Base-by-base conservation (phyloP, 148 eudicot species). In the Bassia scoparia region DNA sequence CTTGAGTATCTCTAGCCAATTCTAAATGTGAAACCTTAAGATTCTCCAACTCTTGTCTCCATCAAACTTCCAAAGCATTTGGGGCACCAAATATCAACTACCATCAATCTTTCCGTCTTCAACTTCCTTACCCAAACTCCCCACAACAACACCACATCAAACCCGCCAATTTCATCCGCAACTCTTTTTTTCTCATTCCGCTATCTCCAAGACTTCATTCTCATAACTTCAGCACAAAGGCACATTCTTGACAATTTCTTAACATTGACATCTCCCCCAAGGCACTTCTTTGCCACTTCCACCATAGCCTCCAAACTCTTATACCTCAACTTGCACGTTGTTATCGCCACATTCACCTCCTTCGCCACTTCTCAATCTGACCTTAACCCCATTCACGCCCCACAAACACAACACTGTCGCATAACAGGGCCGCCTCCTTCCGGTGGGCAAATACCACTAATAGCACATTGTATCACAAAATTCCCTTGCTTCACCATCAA, bases 361-460 rank as follows among this genome's bases (percentile, higher is more conserved):
- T 73, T 80, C 1, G 96, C 93, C 69, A 85, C 80, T 44, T 90
- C 68, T 81, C 86, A 63, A 93, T 86, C 77, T 74, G 66, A 87
- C 84, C 67, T 75, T 66, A 49, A 90, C 60, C 23, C 74, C 83
- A 84, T 93, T 93, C 81, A 60, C 50, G 75, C 80, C 0, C n/a
- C n/a, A 93, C 86, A 80, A 90, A 90, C 20, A 87, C 81, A 93
- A 70, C 31, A 90, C 87, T 18, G 98, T 90, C 71, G 81, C 89
- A 35, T 81, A 90, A 88, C 83, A 1, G 91, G 96, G 73, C 90
- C 84, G 0, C 93, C 96, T 73, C 86, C 98, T 76, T 63, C 98
- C 96, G 0, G 98, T 93, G 1, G 91, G n/a, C 59, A 69, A 77
- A 71, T 87, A 96, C 98, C 90, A 78, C 90, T 86, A 43, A 88